A percentile compares a stretch with the other conserved stretches of the same genome.
These are phyloP conservation scores for Sporothrix protearum DNA, from an alignment of 2,329 filamentous ascomycete genomes.

Conservation along the genomic window DNA sequence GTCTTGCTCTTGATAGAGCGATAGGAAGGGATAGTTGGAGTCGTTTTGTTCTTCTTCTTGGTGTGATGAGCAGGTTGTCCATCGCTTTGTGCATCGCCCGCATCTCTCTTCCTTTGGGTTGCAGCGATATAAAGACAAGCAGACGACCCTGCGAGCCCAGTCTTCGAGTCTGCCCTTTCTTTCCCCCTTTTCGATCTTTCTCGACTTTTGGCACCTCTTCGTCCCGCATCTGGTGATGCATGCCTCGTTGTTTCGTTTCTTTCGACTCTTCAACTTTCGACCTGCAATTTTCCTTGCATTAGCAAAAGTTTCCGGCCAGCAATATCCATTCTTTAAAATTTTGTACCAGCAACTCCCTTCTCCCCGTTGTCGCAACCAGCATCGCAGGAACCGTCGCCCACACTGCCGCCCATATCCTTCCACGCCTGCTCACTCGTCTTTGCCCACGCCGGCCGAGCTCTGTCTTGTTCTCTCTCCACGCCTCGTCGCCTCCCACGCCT, in stretches of 20 bases:
- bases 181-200: conserved; percentile 9
- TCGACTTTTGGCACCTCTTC: conserved; percentile 1
- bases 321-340: neutral
- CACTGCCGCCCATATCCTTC: neutral
- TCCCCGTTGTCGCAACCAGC: neutral
- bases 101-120: neutral
- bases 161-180: conserved; percentile 7
- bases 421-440: neutral
- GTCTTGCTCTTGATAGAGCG: neutral
- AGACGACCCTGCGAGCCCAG: neutral
- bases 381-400: neutral
- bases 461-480: neutral
- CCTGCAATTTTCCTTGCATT: neutral
- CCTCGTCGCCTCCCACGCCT: neutral
- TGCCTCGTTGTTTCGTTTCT: neutral
- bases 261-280: neutral
- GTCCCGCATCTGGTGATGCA: neutral
- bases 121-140: neutral
- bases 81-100: neutral
- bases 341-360: neutral
- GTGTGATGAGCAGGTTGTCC: neutral
- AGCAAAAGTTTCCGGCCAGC: neutral
- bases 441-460: neutral
- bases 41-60: neutral
- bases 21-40: neutral